These are phyloP conservation scores for Boehmeria nivea DNA, from an alignment of 306 rosid genomes.

Conservation along the genomic window DNA sequence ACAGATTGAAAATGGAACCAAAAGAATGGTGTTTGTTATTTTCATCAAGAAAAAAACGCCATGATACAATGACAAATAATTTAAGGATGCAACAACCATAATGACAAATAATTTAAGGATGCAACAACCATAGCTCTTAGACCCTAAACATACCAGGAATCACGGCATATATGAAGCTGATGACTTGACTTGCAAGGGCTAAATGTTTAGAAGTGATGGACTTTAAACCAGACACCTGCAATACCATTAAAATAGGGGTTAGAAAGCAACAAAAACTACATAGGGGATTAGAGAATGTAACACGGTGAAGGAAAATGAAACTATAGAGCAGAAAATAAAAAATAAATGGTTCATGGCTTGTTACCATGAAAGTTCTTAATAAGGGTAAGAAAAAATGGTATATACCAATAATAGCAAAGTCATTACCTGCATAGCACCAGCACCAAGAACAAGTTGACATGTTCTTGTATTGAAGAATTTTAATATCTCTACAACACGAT, in stretches of 20 bases:
- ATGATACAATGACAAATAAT: not conserved
- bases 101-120: not conserved
- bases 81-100: not conserved
- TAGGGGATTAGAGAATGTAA: too few species aligned
- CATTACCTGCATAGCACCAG: constrained; percentile 99
- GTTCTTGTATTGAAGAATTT: constrained; percentile 97
- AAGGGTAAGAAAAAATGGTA: not conserved
- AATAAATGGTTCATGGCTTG: not conserved
- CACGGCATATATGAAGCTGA: constrained; percentile 71
- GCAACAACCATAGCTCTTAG: not conserved
- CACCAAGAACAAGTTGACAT: constrained; percentile 98
- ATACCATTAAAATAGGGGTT: constrained; percentile 16
- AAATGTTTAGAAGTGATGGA: constrained; percentile 96
- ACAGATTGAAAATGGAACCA: not conserved
- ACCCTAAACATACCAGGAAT: constrained; percentile 81
- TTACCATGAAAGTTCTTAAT: too few species aligned
- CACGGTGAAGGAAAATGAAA: too few species aligned
- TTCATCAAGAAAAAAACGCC: not conserved
- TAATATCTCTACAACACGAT: constrained; percentile 86
- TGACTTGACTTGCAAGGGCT: constrained; percentile 99
- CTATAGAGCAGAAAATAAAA: not conserved
- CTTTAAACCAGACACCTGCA: constrained; percentile 97
- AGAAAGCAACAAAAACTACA: too few species aligned
- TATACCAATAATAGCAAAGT: constrained; percentile 5
- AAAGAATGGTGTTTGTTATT: not conserved